phyloP scores from a whole-genome alignment of 2,329 filamentous ascomycete species.

The Phoma sp. region DNA sequence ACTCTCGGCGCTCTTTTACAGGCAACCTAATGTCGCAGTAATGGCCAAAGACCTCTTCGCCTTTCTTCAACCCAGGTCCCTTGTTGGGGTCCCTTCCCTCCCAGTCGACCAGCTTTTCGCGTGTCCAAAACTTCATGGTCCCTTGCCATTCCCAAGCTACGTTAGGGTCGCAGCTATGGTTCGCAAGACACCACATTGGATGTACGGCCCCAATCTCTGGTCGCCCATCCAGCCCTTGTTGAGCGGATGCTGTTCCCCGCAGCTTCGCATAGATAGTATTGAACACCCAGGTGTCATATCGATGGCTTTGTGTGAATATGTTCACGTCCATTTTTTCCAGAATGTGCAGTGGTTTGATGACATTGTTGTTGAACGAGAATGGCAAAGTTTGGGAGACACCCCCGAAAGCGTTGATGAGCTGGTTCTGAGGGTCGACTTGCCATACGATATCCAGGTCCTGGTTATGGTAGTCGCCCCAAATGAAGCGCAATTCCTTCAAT shows the following conservation, averaged over 20 bases:
- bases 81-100: conserved; percentile 38
- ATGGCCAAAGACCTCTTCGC: conserved; percentile 88
- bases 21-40: conserved; percentile 86
- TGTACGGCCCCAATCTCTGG: conserved; percentile 94
- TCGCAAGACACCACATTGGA: conserved; percentile 94
- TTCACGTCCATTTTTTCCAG: conserved; percentile 86
- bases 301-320: conserved; percentile 63
- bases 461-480: conserved; percentile 67
- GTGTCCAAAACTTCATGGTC: conserved; percentile 72
- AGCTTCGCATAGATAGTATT: conserved; percentile 95
- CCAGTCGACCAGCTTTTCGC: conserved; percentile 64
- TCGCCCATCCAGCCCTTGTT: conserved; percentile 72
- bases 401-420: conserved; percentile 27
- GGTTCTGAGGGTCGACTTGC: conserved; percentile 22
- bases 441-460: conserved; percentile 32
- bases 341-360: conserved; percentile 76
- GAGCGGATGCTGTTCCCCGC: conserved; percentile 84
- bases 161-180: conserved; percentile 95
- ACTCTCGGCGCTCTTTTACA: conserved; percentile 83
- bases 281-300: conserved; percentile 80
- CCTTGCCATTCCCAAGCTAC: conserved; percentile 94
- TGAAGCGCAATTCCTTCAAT: conserved; percentile 66
- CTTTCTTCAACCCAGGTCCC: conserved; percentile 70
- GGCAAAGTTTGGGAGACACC: conserved; percentile 66
- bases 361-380: conserved; percentile 78